A percentile compares a stretch with the other conserved stretches of the same genome.
These are phyloP conservation scores for Pseudonitzschia delicatissima DNA, from an alignment of 108 stramenopile genomes.

Conservation along the genomic window DNA sequence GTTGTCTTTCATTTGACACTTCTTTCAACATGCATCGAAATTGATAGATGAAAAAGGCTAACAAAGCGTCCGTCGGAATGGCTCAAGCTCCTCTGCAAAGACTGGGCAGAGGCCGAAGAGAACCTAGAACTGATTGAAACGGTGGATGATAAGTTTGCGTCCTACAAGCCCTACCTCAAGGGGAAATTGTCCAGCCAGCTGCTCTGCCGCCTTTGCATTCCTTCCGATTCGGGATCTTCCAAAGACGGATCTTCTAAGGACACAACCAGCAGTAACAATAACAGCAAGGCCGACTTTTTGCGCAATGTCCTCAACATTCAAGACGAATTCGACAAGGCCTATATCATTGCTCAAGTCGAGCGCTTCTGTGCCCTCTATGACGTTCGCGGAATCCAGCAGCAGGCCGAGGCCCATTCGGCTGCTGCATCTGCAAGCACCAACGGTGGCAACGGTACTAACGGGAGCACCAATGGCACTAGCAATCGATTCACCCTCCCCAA, in stretches of 20 bases:
- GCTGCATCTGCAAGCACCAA: slow-evolving; percentile 14
- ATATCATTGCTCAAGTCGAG: slow-evolving; percentile 73
- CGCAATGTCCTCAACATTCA: slow-evolving; percentile 49
- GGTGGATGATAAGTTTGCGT: slow-evolving; percentile 51
- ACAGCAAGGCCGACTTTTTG: slow-evolving; percentile 56
- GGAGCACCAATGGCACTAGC: background rate
- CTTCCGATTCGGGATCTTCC: slow-evolving; percentile 19
- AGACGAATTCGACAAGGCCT: slow-evolving; percentile 76
- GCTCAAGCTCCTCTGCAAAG: slow-evolving; percentile 60
- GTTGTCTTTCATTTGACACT: background rate
- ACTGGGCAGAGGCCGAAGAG: slow-evolving; percentile 62
- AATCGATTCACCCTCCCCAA: background rate
- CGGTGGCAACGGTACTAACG: background rate
- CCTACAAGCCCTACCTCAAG: slow-evolving; percentile 76
- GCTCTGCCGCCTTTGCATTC: slow-evolving; percentile 61
- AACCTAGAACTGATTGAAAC: slow-evolving; percentile 45
- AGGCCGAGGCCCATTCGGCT: slow-evolving; percentile 20
- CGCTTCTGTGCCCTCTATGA: slow-evolving; percentile 68
- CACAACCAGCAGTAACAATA: background rate
- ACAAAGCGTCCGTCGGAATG: slow-evolving; percentile 73
- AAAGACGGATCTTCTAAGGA: background rate
- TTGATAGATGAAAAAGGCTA: slow-evolving; percentile 63
- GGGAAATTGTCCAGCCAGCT: slow-evolving; percentile 62
- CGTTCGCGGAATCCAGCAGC: slow-evolving; percentile 44
- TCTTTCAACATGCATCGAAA: background rate